These are phyloP conservation scores for Neurospora sublineolata DNA, from an alignment of 495 filamentous ascomycete species.

Conservation along the genomic window DNA sequence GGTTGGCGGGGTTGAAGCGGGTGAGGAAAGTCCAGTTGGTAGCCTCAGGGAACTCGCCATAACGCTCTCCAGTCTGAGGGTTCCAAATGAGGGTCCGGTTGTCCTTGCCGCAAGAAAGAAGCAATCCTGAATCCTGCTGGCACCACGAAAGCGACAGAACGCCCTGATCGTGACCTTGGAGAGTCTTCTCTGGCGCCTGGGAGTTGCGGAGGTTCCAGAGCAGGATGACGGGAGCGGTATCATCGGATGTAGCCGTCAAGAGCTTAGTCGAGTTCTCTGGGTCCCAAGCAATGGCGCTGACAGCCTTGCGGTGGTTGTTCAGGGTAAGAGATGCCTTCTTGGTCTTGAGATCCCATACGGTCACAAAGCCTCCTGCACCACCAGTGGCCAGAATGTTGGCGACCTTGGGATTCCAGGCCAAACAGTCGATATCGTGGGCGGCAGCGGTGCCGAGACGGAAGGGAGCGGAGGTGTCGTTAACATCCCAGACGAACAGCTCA, in stretches of 20 bases:
- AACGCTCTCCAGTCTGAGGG: conserved; percentile 71
- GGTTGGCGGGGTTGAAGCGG: conserved; percentile 87
- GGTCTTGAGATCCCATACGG: conserved; percentile 95
- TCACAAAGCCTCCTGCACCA: conserved; percentile 88
- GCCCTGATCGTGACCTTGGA: conserved; percentile 83
- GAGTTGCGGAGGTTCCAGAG: conserved; percentile 96
- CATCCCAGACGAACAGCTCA: conserved; percentile 90
- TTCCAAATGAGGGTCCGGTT: conserved; percentile 96
- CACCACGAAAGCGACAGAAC: conserved; percentile 96
- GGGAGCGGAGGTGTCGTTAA: conserved; percentile 77
- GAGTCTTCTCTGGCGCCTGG: conserved; percentile 79
- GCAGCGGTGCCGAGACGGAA: conserved; percentile 80
- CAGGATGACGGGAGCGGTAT: conserved; percentile 77
- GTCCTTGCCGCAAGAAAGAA: conserved; percentile 93
- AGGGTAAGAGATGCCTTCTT: conserved; percentile 93
- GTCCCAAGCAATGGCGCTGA: conserved; percentile 95
- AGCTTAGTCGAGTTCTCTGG: conserved; percentile 88
- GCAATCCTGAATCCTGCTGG: conserved; percentile 74
- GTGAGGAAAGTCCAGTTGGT: conserved; percentile 99
- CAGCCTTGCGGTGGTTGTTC: conserved; percentile 89
- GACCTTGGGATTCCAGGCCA: conserved; percentile 98
- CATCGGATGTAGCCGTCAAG: conserved; percentile 82
- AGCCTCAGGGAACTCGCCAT: conserved; percentile 91
- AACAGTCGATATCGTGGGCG: conserved; percentile 83
- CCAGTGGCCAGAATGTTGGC: conserved; percentile 92